A percentile compares a stretch with the other conserved stretches of the same genome.
Evolutionary conservation across 164 flowering plant species (phyloP).

Genomic region (Kalanchoe fedtschenkoi): DNA sequence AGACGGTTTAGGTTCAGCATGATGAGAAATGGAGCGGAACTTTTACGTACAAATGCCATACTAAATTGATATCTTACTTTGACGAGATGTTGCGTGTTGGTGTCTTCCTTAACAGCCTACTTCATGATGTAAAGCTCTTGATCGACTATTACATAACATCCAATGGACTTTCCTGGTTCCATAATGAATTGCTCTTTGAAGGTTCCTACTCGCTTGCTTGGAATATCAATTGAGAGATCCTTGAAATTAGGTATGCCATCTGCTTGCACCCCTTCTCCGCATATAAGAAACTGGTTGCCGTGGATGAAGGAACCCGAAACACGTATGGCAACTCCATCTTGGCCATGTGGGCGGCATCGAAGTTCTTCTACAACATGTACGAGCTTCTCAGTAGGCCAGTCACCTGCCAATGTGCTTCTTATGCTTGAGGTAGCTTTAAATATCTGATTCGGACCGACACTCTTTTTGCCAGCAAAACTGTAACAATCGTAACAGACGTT

Average conservation of each 20-base stretch:
- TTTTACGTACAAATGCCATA: too few relatives aligned
- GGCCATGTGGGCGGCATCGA: constrained; percentile 80
- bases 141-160: constrained; percentile 48
- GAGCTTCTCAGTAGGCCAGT: constrained; percentile 78
- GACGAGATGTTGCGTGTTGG: too few relatives aligned
- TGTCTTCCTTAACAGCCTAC: constrained; percentile 10
- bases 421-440: constrained; percentile 44
- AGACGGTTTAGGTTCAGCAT: too few relatives aligned
- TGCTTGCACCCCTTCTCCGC: constrained; percentile 86
- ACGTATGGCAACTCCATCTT: constrained; percentile 77
- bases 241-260: constrained; percentile 82
- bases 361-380: constrained; percentile 95
- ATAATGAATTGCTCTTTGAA: constrained; percentile 86
- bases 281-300: constrained; percentile 81
- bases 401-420: constrained; percentile 70
- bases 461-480: constrained; percentile 69
- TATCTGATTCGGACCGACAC: constrained; percentile 54
- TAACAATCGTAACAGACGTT: constrained; percentile 5
- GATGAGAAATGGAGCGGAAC: too few relatives aligned
- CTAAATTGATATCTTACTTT: too few relatives aligned
- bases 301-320: constrained; percentile 78
- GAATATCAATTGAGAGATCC: constrained; percentile 62
- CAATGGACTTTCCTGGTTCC: constrained; percentile 58
- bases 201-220: constrained; percentile 63
- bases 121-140: constrained; percentile 78